Conservation (phyloP, 805 yeast species). For the Yamadazyma philogaea region DNA sequence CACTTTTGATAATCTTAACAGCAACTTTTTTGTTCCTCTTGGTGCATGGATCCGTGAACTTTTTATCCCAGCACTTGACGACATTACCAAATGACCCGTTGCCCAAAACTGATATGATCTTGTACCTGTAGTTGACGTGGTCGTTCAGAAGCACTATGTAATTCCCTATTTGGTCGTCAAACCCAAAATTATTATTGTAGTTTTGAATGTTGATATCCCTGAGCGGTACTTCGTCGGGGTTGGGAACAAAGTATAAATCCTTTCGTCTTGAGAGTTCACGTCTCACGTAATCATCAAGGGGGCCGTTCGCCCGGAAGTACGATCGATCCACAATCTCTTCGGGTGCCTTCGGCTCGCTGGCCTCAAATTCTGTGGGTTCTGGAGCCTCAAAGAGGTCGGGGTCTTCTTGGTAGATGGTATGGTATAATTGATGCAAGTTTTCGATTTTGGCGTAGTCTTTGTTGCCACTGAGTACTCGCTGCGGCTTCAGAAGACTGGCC, state of each 20-base stretch:
- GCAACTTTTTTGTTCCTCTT: slow-evolving; percentile 52
- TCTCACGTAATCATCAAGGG: slow-evolving; percentile 53
- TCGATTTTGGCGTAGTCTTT: slow-evolving; percentile 1
- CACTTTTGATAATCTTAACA: slow-evolving; percentile 71
- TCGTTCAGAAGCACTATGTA: slow-evolving; percentile 56
- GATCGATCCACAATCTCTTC: slow-evolving; percentile 3
- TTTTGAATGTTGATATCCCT: slow-evolving; percentile 35
- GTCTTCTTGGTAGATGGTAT: slow-evolving; percentile 23
- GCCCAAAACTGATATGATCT: slow-evolving; percentile 59
- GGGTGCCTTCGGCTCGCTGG: slow-evolving; percentile 7
- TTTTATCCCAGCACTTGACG: slow-evolving; percentile 64
- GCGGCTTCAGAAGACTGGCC: background rate
- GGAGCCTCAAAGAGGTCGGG: slow-evolving; percentile 23
- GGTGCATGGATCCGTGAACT: slow-evolving; percentile 19
- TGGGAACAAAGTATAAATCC: slow-evolving; percentile 52
- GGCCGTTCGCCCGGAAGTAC: background rate
- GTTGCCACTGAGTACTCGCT: background rate
- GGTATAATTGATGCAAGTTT: slow-evolving; percentile 19
- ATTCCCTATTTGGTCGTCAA: slow-evolving; percentile 68
- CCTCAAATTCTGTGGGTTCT: slow-evolving; percentile 3
- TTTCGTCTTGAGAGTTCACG: slow-evolving; percentile 55
- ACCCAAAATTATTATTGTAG: slow-evolving; percentile 56
- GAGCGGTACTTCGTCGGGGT: slow-evolving; percentile 11
- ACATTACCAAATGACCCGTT: slow-evolving; percentile 85
- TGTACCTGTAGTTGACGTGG: slow-evolving; percentile 74